Base-by-base conservation (phyloP, 441 rosid species). In the Pelargonium cotyledonis region DNA sequence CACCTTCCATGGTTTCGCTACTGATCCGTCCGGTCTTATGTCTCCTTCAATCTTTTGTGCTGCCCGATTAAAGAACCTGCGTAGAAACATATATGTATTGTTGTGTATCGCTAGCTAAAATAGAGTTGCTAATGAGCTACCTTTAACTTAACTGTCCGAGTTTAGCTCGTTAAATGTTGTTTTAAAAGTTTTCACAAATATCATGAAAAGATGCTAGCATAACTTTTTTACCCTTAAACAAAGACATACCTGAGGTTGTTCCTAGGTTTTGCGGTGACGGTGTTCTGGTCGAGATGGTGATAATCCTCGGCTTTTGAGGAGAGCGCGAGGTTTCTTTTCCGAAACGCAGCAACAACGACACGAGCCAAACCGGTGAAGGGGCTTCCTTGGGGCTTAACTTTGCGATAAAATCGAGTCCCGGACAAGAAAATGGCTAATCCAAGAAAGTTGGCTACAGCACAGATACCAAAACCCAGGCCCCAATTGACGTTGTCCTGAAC, bases 41-140 rank as follows among this genome's bases (percentile, higher is more conserved):
- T 80, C 85, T 2, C 75, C 72, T 66, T 68, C 78, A 0, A 73
- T 67, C 64, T 75, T 72, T 68, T 79, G 65, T 0, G 90, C 84
- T 63, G 88, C 88, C 41, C 80, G 85, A 78, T 85, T 83, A 46
- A 82, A 78, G 79, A 85, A 82, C 76, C 89, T 85, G 81, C 67
- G 62, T n/a, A n/a, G n/a, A n/a, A n/a, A n/a, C n/a, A n/a, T n/a
- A n/a, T n/a, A n/a, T n/a, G n/a, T n/a, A n/a, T n/a, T n/a, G n/a
- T n/a, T n/a, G n/a, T n/a, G n/a, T n/a, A n/a, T n/a, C n/a, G n/a
- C n/a, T n/a, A n/a, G n/a, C n/a, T n/a, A n/a, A n/a, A n/a, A n/a
- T n/a, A n/a, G n/a, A n/a, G n/a, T n/a, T n/a, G n/a, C n/a, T n/a
- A n/a, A n/a, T n/a, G n/a, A n/a, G n/a, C n/a, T n/a, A n/a, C n/a